These are phyloP conservation scores for Globisporangium parvum DNA, from an alignment of 352 stramenopile species.

Conservation along the genomic window DNA sequence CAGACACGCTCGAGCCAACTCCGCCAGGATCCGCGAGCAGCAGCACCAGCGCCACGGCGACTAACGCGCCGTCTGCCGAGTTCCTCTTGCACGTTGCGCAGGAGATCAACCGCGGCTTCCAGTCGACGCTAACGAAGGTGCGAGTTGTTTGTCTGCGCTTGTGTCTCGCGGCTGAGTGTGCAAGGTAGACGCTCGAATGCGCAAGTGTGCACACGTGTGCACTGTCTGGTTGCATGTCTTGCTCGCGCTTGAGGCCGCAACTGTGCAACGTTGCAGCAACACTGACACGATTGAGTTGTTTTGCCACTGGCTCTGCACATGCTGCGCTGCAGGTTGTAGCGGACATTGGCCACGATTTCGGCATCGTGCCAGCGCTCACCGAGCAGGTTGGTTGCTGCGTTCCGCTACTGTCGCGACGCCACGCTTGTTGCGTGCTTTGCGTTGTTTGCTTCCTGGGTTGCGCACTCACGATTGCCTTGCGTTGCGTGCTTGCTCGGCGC, in stretches of 20 bases:
- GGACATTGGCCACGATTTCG: conserved; percentile 18
- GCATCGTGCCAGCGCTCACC: conserved; percentile 8
- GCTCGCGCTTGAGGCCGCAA: not conserved
- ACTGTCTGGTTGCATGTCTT: conserved; percentile 11
- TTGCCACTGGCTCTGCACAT: not conserved
- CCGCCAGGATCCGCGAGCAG: not conserved
- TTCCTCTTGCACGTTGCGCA: conserved; percentile 20
- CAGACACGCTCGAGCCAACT: not conserved
- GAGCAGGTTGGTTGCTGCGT: conserved; percentile 10
- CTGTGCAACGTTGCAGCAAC: not conserved
- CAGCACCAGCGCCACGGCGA: not conserved
- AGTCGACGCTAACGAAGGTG: conserved; percentile 20
- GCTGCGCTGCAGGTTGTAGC: conserved; percentile 13
- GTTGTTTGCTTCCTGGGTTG: not conserved
- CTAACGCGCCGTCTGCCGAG: conserved; percentile 6
- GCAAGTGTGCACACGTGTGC: conserved; percentile 1
- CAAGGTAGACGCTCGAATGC: no score
- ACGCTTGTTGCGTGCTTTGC: no score
- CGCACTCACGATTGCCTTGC: not conserved
- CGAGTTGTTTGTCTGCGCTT: not conserved
- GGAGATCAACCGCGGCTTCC: conserved; percentile 18
- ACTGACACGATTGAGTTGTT: not conserved
- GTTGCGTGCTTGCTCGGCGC: no score
- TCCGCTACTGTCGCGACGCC: not conserved
- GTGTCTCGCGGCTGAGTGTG: no score